These are phyloP conservation scores for Neostapfia colusana DNA, from an alignment of 176 grass and related monocot species.

Conservation along the genomic window DNA sequence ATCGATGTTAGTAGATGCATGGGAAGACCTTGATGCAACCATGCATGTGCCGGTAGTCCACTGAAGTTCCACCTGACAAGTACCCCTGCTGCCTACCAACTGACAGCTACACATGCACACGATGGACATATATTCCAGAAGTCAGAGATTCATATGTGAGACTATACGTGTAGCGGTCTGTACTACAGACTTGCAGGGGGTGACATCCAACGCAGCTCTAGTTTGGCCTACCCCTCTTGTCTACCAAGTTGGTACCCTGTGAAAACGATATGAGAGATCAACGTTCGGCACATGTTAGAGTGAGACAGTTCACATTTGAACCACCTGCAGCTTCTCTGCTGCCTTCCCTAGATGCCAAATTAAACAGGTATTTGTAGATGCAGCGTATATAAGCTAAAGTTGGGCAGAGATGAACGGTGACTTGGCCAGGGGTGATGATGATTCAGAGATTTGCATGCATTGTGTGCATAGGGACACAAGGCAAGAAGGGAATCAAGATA, in stretches of 20 bases:
- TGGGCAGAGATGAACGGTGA: slow-evolving; percentile 37
- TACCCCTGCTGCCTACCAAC: slow-evolving; percentile 46
- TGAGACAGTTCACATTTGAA: slow-evolving; percentile 34
- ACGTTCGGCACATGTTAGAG: slow-evolving; percentile 3
- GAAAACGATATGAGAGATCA: slow-evolving; percentile 31
- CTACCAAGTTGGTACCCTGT: not conserved
- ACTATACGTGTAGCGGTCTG: not conserved
- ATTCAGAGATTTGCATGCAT: not conserved
- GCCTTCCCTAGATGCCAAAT: slow-evolving; percentile 43
- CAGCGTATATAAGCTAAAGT: slow-evolving; percentile 37
- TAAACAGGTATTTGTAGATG: slow-evolving; percentile 19
- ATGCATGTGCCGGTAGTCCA: slow-evolving; percentile 39
- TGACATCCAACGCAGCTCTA: slow-evolving; percentile 14
- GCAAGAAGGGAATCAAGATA: no score
- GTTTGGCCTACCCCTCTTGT: slow-evolving; percentile 2
- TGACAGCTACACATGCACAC: slow-evolving; percentile 30
- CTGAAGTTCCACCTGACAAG: slow-evolving; percentile 43
- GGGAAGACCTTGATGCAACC: slow-evolving; percentile 32
- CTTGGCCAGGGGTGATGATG: slow-evolving; percentile 19
- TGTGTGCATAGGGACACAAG: slow-evolving; percentile 23
- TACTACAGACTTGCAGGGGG: not conserved
- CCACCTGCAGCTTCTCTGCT: slow-evolving; percentile 35
- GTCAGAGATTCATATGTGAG: slow-evolving; percentile 29
- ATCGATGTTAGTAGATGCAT: no score
- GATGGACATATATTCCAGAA: slow-evolving; percentile 31